These are phyloP conservation scores for Tinospora cordifolia DNA, from an alignment of 164 flowering plant species.

Conservation along the genomic window DNA sequence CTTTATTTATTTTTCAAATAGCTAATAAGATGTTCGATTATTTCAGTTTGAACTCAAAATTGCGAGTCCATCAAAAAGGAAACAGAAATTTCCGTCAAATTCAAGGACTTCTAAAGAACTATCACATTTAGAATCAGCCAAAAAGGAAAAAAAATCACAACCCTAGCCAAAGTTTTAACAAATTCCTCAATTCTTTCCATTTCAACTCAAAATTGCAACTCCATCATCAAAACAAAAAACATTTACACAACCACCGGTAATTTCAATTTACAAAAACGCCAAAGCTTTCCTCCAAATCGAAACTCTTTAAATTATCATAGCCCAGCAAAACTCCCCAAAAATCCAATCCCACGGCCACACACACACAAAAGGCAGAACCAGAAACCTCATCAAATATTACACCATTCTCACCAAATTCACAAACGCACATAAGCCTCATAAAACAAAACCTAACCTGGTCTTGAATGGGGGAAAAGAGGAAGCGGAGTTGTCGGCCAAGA, in stretches of 20 bases:
- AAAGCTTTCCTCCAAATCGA: neutral
- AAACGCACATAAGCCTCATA: too few species aligned
- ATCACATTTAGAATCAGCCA: too few species aligned
- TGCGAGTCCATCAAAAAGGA: neutral
- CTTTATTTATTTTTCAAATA: too few species aligned
- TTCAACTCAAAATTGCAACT: neutral
- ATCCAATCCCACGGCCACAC: neutral
- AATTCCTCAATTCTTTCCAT: neutral
- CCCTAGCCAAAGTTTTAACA: neutral
- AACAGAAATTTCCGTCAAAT: neutral
- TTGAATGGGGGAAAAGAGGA: slow-evolving; percentile 27
- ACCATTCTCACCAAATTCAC: neutral
- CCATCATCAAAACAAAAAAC: neutral
- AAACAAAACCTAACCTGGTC: slow-evolving; percentile 42
- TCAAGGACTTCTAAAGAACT: too few species aligned
- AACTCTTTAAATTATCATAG: too few species aligned
- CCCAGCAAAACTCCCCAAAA: neutral
- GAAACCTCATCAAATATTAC: neutral
- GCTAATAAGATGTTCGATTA: neutral
- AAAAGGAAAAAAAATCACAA: too few species aligned
- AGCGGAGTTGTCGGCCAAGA: slow-evolving; percentile 36
- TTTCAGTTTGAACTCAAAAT: too few species aligned
- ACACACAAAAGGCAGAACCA: neutral
- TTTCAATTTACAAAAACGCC: neutral
- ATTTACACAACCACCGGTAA: neutral